Evolutionary conservation across 1,139 yeast genomes (phyloP), one percentile per base, ranked within the genome.

Genomic region (Spathaspora sp.): DNA sequence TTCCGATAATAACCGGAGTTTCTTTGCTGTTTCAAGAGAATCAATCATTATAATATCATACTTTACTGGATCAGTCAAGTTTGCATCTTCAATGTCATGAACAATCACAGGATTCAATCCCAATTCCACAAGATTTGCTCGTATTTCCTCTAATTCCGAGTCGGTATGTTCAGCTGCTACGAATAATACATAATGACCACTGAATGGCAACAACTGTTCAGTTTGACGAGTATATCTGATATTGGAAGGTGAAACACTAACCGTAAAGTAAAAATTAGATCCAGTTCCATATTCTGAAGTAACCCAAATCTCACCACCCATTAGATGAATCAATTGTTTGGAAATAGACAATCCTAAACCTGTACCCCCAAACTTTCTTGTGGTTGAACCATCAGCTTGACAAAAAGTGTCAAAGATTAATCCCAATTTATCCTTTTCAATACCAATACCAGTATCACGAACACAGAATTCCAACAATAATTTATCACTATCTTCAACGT

Each of bases 251-350:
- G 87, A 77, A 9, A 87, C 91, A 36, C 88, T 79, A 36, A 88
- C 81, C 0, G 95, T 86, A 62, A 88, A 88, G 63, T 81, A 85
- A 61, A 88, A 88, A 57, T 84, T 85, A 2, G 95, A 86, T 1
- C 96, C 96, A 54, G 78, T 72, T n/a, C 95, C 95, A 59, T 84
- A 86, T 47, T 80, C 80, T 1, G 93, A 86, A 27, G 87, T 81
- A 36, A 88, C 96, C 95, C 95, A 87, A 51, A 88, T 88, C 53
- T 86, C 91, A 58, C 87, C 96, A 40, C 96, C 96, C 96, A 89
- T 88, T 50, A 89, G 75, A 58, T 87, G 91, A 61, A 89, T 88
- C 56, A 89, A 76, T 57, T 89, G 89, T 63, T 87, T 87, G 7
- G 96, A 89, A 64, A 89, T 89, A 1, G 95, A 86, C 48, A 89